Evolutionary conservation across 2,329 filamentous ascomycete genomes (phyloP).

Genomic region (Didymella exigua): DNA sequence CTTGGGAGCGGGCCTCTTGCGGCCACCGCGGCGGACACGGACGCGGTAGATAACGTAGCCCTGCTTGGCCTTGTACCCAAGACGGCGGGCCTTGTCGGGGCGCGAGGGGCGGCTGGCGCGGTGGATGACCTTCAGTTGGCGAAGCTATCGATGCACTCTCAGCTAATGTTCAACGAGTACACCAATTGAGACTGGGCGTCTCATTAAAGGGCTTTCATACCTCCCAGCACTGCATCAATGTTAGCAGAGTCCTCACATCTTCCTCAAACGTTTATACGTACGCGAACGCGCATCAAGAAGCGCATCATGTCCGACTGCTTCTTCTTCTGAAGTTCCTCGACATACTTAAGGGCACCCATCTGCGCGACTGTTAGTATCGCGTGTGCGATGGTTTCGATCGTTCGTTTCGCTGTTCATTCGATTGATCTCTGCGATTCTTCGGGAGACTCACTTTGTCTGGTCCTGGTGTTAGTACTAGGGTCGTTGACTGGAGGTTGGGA

Average conservation of each 20-base stretch:
- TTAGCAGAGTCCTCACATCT: conserved; percentile 33
- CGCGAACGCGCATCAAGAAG: conserved; percentile 89
- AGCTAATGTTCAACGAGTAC: conserved; percentile 99
- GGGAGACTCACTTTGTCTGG: conserved; percentile 21
- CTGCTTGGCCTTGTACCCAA: conserved; percentile 99
- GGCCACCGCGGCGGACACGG: conserved; percentile 96
- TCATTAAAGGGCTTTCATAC: conserved; percentile 58
- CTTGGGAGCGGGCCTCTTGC: conserved; percentile 94
- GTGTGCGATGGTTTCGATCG: conserved; percentile 3
- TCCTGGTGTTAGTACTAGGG: conserved; percentile 21
- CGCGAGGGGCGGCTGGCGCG: conserved; percentile 96
- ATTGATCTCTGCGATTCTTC: conserved; percentile 11
- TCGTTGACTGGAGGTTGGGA: conserved; percentile 20
- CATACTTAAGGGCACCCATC: conserved; percentile 99
- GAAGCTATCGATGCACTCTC: conserved; percentile 99
- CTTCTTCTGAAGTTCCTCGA: conserved; percentile 99
- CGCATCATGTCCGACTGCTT: conserved; percentile 99
- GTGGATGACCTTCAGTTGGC: conserved; percentile 99
- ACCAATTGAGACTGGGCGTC: conserved; percentile 50
- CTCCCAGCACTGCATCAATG: conserved; percentile 80
- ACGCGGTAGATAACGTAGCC: conserved; percentile 99
- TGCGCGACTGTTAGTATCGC: conserved; percentile 48
- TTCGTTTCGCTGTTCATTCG: conserved; percentile 4
- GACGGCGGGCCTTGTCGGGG: conserved; percentile 99
- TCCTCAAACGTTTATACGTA: conserved; percentile 34